A percentile compares a stretch with the other conserved stretches of the same genome.
Evolutionary conservation across 2,329 filamentous ascomycete species (phyloP).

Genomic region (Pseudodiploospora longispora): DNA sequence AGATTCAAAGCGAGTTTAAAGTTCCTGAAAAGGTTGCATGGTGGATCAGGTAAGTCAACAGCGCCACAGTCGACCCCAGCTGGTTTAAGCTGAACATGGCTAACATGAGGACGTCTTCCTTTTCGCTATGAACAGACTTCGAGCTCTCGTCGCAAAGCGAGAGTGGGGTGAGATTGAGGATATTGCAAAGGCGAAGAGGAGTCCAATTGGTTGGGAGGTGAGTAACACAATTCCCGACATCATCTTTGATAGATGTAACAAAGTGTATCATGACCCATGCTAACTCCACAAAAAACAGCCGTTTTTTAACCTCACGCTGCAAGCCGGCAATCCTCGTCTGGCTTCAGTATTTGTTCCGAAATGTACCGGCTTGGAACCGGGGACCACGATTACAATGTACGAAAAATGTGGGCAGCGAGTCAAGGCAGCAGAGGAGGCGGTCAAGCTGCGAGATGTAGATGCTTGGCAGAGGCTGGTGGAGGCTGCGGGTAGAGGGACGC

Average conservation of each 20-base stretch:
- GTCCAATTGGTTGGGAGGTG: slow-evolving; percentile 94
- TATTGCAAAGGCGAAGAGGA: slow-evolving; percentile 68
- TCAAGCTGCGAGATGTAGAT: slow-evolving; percentile 69
- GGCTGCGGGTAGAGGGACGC: slow-evolving; percentile 62
- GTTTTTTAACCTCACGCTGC: slow-evolving; percentile 83
- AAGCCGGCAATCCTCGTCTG: slow-evolving; percentile 82
- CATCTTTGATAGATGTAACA: not conserved
- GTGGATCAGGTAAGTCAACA: slow-evolving; percentile 58
- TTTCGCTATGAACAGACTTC: slow-evolving; percentile 44
- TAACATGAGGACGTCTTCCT: not conserved
- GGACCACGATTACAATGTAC: slow-evolving; percentile 82
- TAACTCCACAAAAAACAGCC: slow-evolving; percentile 43
- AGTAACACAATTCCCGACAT: slow-evolving; percentile 22
- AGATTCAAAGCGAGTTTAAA: slow-evolving; percentile 86
- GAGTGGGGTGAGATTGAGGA: slow-evolving; percentile 94
- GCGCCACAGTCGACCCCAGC: no score
- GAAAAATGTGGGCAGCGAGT: slow-evolving; percentile 87
- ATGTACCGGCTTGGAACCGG: slow-evolving; percentile 61
- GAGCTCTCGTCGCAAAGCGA: slow-evolving; percentile 80
- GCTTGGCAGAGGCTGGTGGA: slow-evolving; percentile 65
- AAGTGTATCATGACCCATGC: slow-evolving; percentile 9
- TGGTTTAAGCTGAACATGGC: not conserved
- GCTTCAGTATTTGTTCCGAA: slow-evolving; percentile 82
- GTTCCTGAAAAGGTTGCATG: slow-evolving; percentile 83
- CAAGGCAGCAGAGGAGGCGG: slow-evolving; percentile 86